Conservation (phyloP, 106 monocot genomes). For the Chionographis japonica region DNA sequence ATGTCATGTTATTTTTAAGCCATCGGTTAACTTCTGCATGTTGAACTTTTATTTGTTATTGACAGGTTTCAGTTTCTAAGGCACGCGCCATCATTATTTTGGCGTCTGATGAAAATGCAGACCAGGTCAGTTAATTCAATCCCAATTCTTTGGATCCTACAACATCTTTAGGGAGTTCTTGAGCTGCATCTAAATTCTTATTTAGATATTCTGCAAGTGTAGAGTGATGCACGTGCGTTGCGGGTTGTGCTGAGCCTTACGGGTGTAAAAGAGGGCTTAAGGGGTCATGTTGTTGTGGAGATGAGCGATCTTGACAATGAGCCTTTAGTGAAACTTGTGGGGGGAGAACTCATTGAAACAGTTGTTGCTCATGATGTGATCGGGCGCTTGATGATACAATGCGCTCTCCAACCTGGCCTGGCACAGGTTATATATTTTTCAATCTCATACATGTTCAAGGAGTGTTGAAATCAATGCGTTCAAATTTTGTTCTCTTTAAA, state of each 20-base stretch:
- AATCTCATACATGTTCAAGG: neutral
- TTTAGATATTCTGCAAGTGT: constrained; percentile 9
- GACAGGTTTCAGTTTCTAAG: constrained; percentile 92
- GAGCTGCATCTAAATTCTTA: neutral
- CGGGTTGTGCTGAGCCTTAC: constrained; percentile 84
- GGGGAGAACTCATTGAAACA: constrained; percentile 86
- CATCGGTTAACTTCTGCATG: neutral
- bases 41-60: neutral
- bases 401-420: constrained; percentile 94
- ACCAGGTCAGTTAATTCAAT: constrained; percentile 56
- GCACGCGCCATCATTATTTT: constrained; percentile 92
- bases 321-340: constrained; percentile 89
- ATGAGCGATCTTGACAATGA: constrained; percentile 97
- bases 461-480: neutral
- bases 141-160: neutral
- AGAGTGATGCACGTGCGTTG: constrained; percentile 94
- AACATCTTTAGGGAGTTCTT: neutral
- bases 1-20: neutral
- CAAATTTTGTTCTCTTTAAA: neutral
- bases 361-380: constrained; percentile 99
- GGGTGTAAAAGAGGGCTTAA: constrained; percentile 93
- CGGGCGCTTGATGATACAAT: constrained; percentile 96
- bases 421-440: constrained; percentile 53
- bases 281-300: constrained; percentile 89
- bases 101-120: constrained; percentile 87